Percentiles rank a stretch among this genome's conserved stretches.
These are phyloP conservation scores for Cyathus striatus DNA, from an alignment of 768 basidiomycete species.

Conservation along the genomic window DNA sequence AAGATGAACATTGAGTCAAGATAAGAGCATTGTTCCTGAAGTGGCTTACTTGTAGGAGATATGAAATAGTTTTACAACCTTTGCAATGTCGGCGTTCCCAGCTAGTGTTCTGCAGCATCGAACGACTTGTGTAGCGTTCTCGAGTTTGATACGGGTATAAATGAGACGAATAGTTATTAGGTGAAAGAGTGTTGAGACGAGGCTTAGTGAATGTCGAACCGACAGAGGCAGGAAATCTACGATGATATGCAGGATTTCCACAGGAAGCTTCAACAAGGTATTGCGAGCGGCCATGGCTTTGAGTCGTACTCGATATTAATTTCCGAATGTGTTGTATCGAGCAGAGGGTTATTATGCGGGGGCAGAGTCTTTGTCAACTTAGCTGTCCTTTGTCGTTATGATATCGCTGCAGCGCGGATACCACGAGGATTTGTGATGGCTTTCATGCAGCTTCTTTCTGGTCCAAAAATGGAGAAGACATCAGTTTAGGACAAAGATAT, in stretches of 20 bases:
- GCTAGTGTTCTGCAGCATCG: conserved; percentile 27
- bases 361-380: background rate
- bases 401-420: background rate
- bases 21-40: no score
- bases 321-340: background rate
- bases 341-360: background rate
- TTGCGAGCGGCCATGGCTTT: background rate
- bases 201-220: conserved; percentile 23
- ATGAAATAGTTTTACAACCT: conserved; percentile 22
- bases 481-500: no score
- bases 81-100: conserved; percentile 18
- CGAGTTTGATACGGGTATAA: conserved; percentile 26
- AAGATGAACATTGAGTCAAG: no score
- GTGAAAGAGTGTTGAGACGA: conserved; percentile 26
- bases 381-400: background rate
- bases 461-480: background rate
- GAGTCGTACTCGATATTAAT: background rate
- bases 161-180: conserved; percentile 24
- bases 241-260: conserved; percentile 30
- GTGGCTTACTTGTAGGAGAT: conserved; percentile 30
- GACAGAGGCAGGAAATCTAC: conserved; percentile 19
- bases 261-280: conserved; percentile 21
- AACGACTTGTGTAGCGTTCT: conserved; percentile 20
- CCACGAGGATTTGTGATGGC: background rate
- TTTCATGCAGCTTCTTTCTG: background rate